Evolutionary conservation across 805 yeast species (phyloP).

Genomic region (Myxozyma vanderwaltii): DNA sequence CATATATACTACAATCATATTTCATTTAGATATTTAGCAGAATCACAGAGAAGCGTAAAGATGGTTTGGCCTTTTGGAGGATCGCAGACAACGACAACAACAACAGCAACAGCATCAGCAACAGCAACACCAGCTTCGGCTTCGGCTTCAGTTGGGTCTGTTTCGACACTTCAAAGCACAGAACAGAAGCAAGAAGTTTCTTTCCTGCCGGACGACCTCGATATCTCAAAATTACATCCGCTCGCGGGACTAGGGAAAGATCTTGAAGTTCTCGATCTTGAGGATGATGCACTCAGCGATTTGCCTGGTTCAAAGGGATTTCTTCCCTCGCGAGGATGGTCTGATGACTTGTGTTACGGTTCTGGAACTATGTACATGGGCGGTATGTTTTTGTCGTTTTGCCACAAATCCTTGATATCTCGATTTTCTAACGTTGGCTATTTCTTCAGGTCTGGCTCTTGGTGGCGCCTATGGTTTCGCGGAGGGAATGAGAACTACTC

Average conservation of each 20-base stretch:
- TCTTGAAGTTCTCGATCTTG: conserved; percentile 85
- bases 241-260: conserved; percentile 36
- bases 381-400: conserved; percentile 31
- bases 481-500: conserved; percentile 81
- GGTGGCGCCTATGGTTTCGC: conserved; percentile 90
- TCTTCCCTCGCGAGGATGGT: conserved; percentile 96
- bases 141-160: background rate
- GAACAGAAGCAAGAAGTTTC: conserved; percentile 10
- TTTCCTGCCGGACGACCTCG: conserved; percentile 25
- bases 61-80: conserved; percentile 18
- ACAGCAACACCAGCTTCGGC: background rate
- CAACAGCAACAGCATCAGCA: conserved; percentile 2
- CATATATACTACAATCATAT: background rate
- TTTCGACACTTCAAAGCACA: background rate
- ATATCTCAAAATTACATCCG: conserved; percentile 34
- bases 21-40: background rate
- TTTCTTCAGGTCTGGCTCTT: conserved; percentile 62
- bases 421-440: background rate
- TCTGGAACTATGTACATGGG: conserved; percentile 90
- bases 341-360: conserved; percentile 96
- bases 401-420: background rate
- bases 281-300: conserved; percentile 73
- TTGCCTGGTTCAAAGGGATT: conserved; percentile 87
- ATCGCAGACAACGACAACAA: background rate
- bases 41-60: conserved; percentile 2